Conservation (phyloP, 2,329 filamentous ascomycete genomes). For the Neopestalotiopsis clavispora region DNA sequence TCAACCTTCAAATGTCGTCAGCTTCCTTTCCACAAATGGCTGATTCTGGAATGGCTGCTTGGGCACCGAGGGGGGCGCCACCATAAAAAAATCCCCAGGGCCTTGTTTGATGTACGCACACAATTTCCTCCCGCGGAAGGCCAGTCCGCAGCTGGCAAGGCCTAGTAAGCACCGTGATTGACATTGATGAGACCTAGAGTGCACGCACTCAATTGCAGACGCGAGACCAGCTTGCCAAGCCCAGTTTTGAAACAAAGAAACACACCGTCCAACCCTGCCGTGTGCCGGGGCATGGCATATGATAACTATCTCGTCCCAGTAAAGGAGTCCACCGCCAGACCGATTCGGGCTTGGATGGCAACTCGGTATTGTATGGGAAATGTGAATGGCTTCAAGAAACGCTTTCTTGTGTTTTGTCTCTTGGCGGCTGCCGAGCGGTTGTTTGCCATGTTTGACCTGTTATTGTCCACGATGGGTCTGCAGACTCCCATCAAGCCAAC, state of each 20-base stretch:
- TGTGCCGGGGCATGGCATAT: background rate
- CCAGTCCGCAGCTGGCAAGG: conserved; percentile 13
- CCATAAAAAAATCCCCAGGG: background rate
- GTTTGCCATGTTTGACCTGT: too few species aligned
- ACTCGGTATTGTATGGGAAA: background rate
- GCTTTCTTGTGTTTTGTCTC: background rate
- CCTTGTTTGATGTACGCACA: background rate
- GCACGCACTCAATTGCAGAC: conserved; percentile 12
- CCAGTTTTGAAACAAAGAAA: conserved; percentile 28
- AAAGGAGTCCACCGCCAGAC: background rate
- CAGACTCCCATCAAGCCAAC: too few species aligned
- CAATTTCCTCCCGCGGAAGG: conserved; percentile 13
- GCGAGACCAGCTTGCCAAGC: conserved; percentile 22
- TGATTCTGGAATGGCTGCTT: background rate
- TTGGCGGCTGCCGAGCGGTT: too few species aligned
- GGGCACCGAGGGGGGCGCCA: background rate
- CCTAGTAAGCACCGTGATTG: conserved; percentile 10
- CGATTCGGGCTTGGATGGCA: background rate
- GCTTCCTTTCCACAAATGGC: background rate
- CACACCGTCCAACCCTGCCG: conserved; percentile 19
- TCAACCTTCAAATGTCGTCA: background rate
- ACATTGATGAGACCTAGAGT: conserved; percentile 7
- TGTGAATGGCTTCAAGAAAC: background rate
- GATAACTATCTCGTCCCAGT: background rate
- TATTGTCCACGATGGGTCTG: too few species aligned